Evolutionary conservation across 805 yeast species (phyloP), one percentile per base, ranked within the genome.

Genomic region (Schwanniomyces polymorphus): DNA sequence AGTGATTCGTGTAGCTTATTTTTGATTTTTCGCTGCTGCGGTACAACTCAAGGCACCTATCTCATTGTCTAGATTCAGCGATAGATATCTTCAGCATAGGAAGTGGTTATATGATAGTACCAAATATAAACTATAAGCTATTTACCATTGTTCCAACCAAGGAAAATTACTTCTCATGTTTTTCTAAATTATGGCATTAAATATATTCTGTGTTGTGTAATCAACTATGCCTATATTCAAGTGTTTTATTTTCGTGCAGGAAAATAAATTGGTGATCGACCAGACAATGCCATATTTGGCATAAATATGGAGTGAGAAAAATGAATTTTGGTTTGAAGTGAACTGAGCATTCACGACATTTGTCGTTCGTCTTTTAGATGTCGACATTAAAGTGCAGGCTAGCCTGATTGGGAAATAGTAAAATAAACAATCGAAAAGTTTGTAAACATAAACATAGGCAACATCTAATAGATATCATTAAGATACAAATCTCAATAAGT

Each of bases 351-450:
- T n/a, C 17, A 31, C 35, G 35, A 31, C 35, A 31, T 31, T 31
- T 21, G 23, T 21, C 23, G 23, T 21, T 4, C 5, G 5, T 4
- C 3, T 21, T 21, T 21, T 21, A 5, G n/a, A n/a, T n/a, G n/a
- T n/a, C 39, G 39, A 37, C 27, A 37, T 21, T 10, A 11, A 21
- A 3, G 4, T 37, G 25, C 27, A 37, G 39, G 14, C 14, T 5
- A 2, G 18, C 39, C 39, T 5, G 16, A 21, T 37, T 23, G 39
- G 39, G 39, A 21, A 37, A 37, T 37, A 18, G 39, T 6, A 18
- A 37, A 21, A 37, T 37, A 37, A 37, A 37, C 39, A 37, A 37
- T 11, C 27, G 27, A 37, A 37, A 37, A 37, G 39, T 37, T 37
- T 37, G 39, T 37, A 37, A 37, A 37, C 39, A 37, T 23, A 37